These are phyloP conservation scores for Cryptococcus jaspeensis DNA, from an alignment of 1,284 basidiomycete species.

Conservation along the genomic window DNA sequence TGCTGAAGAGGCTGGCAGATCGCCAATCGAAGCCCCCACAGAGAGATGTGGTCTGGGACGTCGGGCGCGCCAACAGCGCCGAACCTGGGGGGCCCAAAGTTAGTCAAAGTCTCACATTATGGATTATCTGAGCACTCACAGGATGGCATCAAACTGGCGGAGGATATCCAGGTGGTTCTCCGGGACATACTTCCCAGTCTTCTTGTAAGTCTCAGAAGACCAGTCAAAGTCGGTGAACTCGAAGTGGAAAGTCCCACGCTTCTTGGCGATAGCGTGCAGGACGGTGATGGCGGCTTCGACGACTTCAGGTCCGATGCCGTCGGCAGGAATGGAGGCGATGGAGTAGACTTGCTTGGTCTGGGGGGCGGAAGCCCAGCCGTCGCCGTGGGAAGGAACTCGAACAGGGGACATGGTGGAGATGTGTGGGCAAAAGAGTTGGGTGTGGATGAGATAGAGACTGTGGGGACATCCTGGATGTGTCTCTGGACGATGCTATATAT, in stretches of 20 bases:
- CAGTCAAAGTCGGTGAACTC: slow-evolving; percentile 52
- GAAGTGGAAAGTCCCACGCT: slow-evolving; percentile 41
- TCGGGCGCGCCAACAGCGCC: slow-evolving; percentile 52
- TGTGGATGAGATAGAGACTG: not conserved
- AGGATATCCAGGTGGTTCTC: slow-evolving; percentile 50
- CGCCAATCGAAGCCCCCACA: slow-evolving; percentile 58
- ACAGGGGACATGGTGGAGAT: slow-evolving; percentile 8
- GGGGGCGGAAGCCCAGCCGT: slow-evolving; percentile 17
- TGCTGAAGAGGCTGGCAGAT: slow-evolving; percentile 58
- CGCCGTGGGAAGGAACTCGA: slow-evolving; percentile 3
- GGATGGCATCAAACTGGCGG: slow-evolving; percentile 49
- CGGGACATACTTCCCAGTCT: slow-evolving; percentile 51
- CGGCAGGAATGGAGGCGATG: slow-evolving; percentile 62
- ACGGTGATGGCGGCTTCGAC: slow-evolving; percentile 52
- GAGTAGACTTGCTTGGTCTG: slow-evolving; percentile 44
- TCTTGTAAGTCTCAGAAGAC: slow-evolving; percentile 38
- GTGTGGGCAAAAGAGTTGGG: slow-evolving; percentile 9
- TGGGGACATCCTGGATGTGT: too few species aligned
- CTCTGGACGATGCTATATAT: too few species aligned
- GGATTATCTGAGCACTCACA: slow-evolving; percentile 24
- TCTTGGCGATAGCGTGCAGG: slow-evolving; percentile 36
- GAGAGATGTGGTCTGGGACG: slow-evolving; percentile 59
- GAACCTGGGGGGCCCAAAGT: slow-evolving; percentile 21
- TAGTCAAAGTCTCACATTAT: not conserved
- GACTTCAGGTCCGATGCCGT: slow-evolving; percentile 59